Evolutionary conservation across 192 early-diverging fungal genomes (phyloP), one percentile per base, ranked within the genome.

Genomic region (Pilaira anomala): DNA sequence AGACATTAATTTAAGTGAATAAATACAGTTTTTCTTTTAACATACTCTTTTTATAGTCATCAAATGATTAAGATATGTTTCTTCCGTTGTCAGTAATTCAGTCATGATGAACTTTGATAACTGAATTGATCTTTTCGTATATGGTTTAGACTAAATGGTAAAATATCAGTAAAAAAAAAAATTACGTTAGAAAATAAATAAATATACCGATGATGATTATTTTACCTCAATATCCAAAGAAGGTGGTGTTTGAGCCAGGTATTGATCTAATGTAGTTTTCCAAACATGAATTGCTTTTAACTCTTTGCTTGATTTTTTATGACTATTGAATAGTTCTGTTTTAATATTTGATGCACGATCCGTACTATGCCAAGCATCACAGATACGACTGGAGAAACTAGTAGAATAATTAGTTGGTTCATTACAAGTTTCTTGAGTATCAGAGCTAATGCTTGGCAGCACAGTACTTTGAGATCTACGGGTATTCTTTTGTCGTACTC

Each of bases 71-170:
- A 80, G 48, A 24, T 77, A 80, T 24, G 76, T 80, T 11, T 64
- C 39, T 53, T 80, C 78, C 0, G 78, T 80, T 12, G 78, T 80
- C 25, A 71, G 66, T 41, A 78, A 65, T 69, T 78, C 76, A 29
- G 72, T 68, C 16, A 69, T 60, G 39, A 78, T 74, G 22, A 74
- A 78, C 45, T 45, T 63, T 24, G 49, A 45, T 16, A 69, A 58
- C 53, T 70, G 62, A 11, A 12, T 30, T 7, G 68, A 60, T 19
- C 53, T 48, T 49, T 58, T 40, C 22, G 18, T 26, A 30, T 33
- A 19, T 14, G 46, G 45, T 36, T 46, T 36, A 26, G 46, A 49
- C 45, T 62, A 29, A 24, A 29, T 16, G 14, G 29, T 21, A 21
- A 33, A 36, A 36, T 6, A 49, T 21, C 14, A 19, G 26, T 22